Evolutionary conservation across 768 basidiomycete genomes (phyloP).

Genomic region (Daedaleopsis sinensis): DNA sequence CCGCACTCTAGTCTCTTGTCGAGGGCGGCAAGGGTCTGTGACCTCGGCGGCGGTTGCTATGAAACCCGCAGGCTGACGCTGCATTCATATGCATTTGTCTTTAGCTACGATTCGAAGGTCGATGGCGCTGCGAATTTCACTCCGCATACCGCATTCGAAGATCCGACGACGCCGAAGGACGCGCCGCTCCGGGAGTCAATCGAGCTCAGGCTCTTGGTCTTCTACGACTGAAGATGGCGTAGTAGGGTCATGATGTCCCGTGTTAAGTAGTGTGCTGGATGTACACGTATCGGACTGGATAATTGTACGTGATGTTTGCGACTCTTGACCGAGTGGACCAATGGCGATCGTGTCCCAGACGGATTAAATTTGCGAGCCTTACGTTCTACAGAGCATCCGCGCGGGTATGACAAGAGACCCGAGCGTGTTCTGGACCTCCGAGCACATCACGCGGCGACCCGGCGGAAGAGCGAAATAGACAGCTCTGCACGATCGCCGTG

Average conservation of each 20-base stretch:
- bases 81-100: background rate
- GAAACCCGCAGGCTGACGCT: background rate
- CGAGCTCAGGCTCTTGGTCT: conserved; percentile 65
- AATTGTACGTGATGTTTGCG: too few relatives aligned
- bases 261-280: background rate
- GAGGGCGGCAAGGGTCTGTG: background rate
- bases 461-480: background rate
- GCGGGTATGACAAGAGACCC: background rate
- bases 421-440: background rate
- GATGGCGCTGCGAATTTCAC: conserved; percentile 55
- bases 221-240: conserved; percentile 53
- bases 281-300: background rate
- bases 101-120: conserved; percentile 37
- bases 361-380: background rate
- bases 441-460: background rate
- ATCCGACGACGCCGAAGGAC: conserved; percentile 53
- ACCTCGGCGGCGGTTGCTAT: background rate
- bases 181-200: conserved; percentile 59
- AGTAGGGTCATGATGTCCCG: background rate
- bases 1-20: too few relatives aligned
- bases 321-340: too few relatives aligned
- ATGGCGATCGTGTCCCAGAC: too few relatives aligned
- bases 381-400: background rate
- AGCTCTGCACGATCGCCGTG: background rate
- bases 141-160: conserved; percentile 65